Conservation (phyloP, 768 basidiomycete genomes). For the Nevesoporus exiguus region DNA sequence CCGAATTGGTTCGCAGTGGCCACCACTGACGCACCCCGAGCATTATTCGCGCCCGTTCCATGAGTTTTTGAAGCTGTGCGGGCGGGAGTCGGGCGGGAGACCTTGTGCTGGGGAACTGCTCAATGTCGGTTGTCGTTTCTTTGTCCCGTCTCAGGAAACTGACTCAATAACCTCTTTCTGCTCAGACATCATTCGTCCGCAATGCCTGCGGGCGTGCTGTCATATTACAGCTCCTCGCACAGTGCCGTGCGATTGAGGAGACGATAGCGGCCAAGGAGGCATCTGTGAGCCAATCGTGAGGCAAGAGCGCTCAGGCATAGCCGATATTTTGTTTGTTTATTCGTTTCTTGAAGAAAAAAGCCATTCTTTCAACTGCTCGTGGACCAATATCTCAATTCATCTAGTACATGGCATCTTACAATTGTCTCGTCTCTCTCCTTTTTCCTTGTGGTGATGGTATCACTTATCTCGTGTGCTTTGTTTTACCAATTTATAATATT, state of each 20-base stretch:
- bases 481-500: too few species aligned
- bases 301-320: too few species aligned
- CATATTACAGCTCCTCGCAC: constrained; percentile 61
- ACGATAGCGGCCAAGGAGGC: constrained; percentile 17
- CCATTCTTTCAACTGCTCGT: too few species aligned
- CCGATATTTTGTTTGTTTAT: too few species aligned
- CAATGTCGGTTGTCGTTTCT: constrained; percentile 42
- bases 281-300: too few species aligned
- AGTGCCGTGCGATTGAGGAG: constrained; percentile 67
- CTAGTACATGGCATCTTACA: too few species aligned
- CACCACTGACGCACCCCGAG: constrained; percentile 54
- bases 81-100: constrained; percentile 52
- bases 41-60: constrained; percentile 66
- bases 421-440: too few species aligned
- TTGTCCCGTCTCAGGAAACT: not conserved
- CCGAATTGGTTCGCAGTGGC: constrained; percentile 59
- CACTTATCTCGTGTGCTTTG: too few species aligned
- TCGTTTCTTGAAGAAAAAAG: too few species aligned
- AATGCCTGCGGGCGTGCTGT: constrained; percentile 67
- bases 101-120: constrained; percentile 56
- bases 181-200: constrained; percentile 59
- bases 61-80: constrained; percentile 67
- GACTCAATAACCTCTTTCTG: not conserved
- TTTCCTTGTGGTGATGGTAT: too few species aligned
- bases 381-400: too few species aligned